phyloP scores from a whole-genome alignment of 2,329 filamentous ascomycete species.

The Trichothecium roseum region DNA sequence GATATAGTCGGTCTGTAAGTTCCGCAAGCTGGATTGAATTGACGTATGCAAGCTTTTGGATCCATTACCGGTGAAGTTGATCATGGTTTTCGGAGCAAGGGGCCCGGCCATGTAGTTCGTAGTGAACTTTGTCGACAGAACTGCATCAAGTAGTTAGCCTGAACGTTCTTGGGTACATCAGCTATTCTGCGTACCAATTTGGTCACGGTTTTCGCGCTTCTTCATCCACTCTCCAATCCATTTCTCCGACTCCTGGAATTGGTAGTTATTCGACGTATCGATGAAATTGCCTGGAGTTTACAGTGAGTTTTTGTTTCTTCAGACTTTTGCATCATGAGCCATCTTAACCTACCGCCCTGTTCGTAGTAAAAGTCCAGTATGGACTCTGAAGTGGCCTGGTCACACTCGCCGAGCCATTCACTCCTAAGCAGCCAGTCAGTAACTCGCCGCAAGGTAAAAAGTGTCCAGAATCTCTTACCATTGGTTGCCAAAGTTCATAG shows the following conservation, averaged over 20 bases:
- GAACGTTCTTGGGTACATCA: neutral
- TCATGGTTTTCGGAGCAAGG: constrained; percentile 30
- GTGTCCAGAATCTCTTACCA: constrained; percentile 22
- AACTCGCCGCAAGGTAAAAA: neutral
- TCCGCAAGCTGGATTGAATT: constrained; percentile 44
- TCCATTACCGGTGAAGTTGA: constrained; percentile 48
- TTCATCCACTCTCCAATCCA: constrained; percentile 66
- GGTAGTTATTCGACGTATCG: constrained; percentile 62
- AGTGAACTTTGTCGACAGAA: constrained; percentile 61
- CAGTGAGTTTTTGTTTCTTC: too few relatives aligned
- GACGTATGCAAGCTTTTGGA: constrained; percentile 50
- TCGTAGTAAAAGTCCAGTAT: constrained; percentile 58
- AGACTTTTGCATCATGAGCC: constrained; percentile 11
- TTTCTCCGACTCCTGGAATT: constrained; percentile 48
- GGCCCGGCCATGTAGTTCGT: constrained; percentile 42
- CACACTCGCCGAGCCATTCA: constrained; percentile 51
- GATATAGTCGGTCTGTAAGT: constrained; percentile 58
- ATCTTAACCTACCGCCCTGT: constrained; percentile 24
- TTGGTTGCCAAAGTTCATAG: constrained; percentile 53
- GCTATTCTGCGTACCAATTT: constrained; percentile 40
- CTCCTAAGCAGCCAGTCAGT: constrained; percentile 24
- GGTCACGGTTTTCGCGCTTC: constrained; percentile 50
- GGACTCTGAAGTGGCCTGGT: constrained; percentile 48
- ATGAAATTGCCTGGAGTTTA: constrained; percentile 53
- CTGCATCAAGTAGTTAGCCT: constrained; percentile 18